Base-by-base conservation (phyloP, 257 asterid species). In the Eucommia ulmoides region DNA sequence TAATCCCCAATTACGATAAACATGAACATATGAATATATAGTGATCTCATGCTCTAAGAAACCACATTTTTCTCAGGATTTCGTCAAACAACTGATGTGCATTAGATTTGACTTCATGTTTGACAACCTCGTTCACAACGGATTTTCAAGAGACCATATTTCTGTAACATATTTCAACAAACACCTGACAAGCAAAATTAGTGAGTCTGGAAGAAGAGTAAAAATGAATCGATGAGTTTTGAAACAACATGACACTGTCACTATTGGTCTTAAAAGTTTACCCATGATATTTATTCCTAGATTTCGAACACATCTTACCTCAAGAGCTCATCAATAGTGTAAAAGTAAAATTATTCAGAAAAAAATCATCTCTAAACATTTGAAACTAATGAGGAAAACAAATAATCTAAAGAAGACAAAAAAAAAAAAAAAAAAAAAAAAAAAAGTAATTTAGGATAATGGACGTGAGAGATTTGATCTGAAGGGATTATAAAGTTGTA, bases 1-100 rank as follows among this genome's bases (percentile, higher is more conserved):
- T n/a, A n/a, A n/a, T n/a, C n/a, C n/a, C n/a, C n/a, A n/a, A n/a
- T n/a, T n/a, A n/a, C n/a, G n/a, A n/a, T n/a, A n/a, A n/a, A n/a
- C n/a, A n/a, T n/a, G n/a, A n/a, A n/a, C n/a, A n/a, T n/a, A n/a
- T 79, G 79, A 64, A 69, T 81, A 84, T 64, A 82, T 87, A 0
- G 72, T 72, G 25, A 84, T 72, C 75, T 65, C 25, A 76, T 68
- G 65, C 76, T 84, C 89, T 80, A 68, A 38, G 79, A 71, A 20
- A 75, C 58, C 53, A 74, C 75, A 66, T 70, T 81, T 62, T 26
- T 74, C 42, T 24, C 50, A 7, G 80, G 78, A 84, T 74, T 44
- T 24, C 52, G 59, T 84, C 87, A 50, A 84, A 84, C 69, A 81
- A 14, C 58, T 60, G 50, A 49, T 76, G 93, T 0, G 82, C 93